Evolutionary conservation across 345 rosid species (phyloP).

Genomic region (Stellera chamaejasme): DNA sequence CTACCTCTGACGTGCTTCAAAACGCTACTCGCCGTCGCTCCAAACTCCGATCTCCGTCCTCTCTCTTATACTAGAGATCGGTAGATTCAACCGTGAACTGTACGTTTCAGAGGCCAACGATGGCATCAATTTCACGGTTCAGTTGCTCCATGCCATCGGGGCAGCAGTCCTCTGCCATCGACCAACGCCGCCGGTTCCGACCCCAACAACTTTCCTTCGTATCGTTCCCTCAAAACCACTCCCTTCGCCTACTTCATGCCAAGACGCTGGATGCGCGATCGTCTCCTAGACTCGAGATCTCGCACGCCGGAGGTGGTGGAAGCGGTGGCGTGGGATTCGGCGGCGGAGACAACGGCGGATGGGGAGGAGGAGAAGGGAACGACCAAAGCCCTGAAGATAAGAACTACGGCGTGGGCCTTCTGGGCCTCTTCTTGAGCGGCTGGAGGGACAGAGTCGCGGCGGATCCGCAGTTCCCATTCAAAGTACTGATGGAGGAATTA

Average conservation of each 20-base stretch:
- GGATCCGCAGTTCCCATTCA: constrained; percentile 83
- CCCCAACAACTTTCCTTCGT: not conserved
- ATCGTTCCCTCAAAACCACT: constrained; percentile 19
- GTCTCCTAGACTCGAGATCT: constrained; percentile 8
- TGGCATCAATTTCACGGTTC: constrained; percentile 37
- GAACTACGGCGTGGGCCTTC: constrained; percentile 31
- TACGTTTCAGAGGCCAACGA: not conserved
- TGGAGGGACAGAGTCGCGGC: constrained; percentile 90
- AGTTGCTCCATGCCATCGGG: constrained; percentile 20
- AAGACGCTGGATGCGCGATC: constrained; percentile 12
- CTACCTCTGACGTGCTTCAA: no score
- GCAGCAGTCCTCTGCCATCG: constrained; percentile 14
- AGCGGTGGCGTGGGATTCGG: constrained; percentile 32
- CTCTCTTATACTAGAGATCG: no score
- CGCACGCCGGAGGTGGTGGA: constrained; percentile 31
- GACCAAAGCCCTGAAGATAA: no score
- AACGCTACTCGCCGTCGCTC: no score
- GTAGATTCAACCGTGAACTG: no score
- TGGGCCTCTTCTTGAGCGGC: constrained; percentile 61
- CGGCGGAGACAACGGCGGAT: constrained; percentile 11
- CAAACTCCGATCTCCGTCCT: no score
- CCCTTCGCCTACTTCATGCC: constrained; percentile 17
- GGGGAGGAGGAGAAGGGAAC: constrained; percentile 7
- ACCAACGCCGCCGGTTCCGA: constrained; percentile 14
- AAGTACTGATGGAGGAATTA: constrained; percentile 84